Conservation (phyloP, 306 rosid species). For the Pyrus betulifolia region DNA sequence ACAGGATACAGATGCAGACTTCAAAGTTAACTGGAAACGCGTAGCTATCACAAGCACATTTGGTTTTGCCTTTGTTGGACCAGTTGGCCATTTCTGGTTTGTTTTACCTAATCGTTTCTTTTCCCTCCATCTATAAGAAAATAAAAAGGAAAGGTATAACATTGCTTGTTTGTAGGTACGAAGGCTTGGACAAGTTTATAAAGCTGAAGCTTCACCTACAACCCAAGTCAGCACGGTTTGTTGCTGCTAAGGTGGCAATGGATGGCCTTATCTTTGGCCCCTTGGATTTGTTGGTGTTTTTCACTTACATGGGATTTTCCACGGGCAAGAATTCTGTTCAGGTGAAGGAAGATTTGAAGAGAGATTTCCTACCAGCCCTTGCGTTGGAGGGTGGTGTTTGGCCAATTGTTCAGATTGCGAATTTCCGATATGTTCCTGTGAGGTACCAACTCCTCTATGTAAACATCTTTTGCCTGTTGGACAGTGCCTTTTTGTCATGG, state of each 20-base stretch:
- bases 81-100: slow-evolving; percentile 85
- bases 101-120: slow-evolving; percentile 8
- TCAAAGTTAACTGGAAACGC: slow-evolving; percentile 59
- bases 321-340: slow-evolving; percentile 61
- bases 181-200: slow-evolving; percentile 67
- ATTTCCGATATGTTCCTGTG: slow-evolving; percentile 79
- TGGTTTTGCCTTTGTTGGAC: slow-evolving; percentile 82
- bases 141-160: neutral
- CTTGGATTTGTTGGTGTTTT: slow-evolving; percentile 62
- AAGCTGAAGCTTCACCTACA: slow-evolving; percentile 45
- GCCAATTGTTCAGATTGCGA: slow-evolving; percentile 77
- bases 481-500: slow-evolving; percentile 94
- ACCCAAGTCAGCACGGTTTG: slow-evolving; percentile 67
- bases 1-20: slow-evolving; percentile 18
- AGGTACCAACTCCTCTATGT: slow-evolving; percentile 90
- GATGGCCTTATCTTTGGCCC: slow-evolving; percentile 78
- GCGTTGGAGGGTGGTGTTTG: slow-evolving; percentile 73
- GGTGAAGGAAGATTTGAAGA: slow-evolving; percentile 73
- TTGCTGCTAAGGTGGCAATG: slow-evolving; percentile 64
- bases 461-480: slow-evolving; percentile 79
- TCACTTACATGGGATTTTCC: slow-evolving; percentile 80
- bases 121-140: neutral
- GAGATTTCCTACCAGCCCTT: slow-evolving; percentile 79
- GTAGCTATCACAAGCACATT: slow-evolving; percentile 67
- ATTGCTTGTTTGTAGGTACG: slow-evolving; percentile 51